These are phyloP conservation scores for Aquilaria yunnanensis DNA, from an alignment of 345 rosid genomes.

Conservation along the genomic window DNA sequence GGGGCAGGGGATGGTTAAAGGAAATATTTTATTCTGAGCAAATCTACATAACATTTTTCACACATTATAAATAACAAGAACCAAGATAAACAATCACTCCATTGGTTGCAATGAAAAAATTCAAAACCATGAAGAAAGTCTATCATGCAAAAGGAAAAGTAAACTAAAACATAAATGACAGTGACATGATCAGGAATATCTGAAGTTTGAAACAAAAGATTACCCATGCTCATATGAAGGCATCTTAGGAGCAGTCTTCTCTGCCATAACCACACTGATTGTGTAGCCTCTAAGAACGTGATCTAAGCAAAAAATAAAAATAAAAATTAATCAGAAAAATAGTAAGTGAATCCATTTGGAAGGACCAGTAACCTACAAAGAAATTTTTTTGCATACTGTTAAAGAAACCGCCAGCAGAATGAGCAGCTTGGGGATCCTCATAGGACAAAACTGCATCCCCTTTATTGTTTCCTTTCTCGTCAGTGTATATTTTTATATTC, in stretches of 20 bases:
- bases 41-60: too few species aligned
- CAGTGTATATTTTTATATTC: conserved; percentile 91
- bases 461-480: conserved; percentile 84
- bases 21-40: too few species aligned
- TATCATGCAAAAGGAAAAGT: too few species aligned
- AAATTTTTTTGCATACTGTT: conserved; percentile 38
- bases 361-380: background rate
- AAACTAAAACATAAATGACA: too few species aligned
- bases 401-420: conserved; percentile 88
- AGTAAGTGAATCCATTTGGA: background rate
- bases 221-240: conserved; percentile 67
- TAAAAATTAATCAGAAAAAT: too few species aligned
- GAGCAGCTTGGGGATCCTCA: conserved; percentile 97
- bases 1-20: too few species aligned
- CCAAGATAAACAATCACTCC: too few species aligned
- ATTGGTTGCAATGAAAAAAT: too few species aligned
- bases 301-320: conserved; percentile 37
- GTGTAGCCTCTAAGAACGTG: conserved; percentile 76
- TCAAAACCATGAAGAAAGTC: too few species aligned
- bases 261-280: conserved; percentile 90
- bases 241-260: conserved; percentile 71
- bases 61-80: too few species aligned
- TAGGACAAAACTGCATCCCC: conserved; percentile 89
- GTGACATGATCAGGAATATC: too few species aligned
- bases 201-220: background rate